These are phyloP conservation scores for Eutrema yunnanense DNA, from an alignment of 345 rosid genomes.

Conservation along the genomic window DNA sequence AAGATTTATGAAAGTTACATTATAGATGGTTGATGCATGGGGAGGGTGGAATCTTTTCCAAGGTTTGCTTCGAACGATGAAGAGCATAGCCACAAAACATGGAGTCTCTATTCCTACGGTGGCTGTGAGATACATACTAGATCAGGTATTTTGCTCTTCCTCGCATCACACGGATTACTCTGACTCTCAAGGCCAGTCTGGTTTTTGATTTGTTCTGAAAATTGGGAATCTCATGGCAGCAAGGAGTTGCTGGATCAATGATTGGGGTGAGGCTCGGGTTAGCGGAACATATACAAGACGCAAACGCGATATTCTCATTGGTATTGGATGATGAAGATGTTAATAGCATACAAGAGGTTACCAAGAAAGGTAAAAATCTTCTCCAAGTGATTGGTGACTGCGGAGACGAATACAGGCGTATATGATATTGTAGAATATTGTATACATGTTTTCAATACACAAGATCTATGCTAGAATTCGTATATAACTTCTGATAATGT, in stretches of 20 bases:
- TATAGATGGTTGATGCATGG: slow-evolving; percentile 96
- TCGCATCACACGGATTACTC: background rate
- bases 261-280: slow-evolving; percentile 86
- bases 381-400: too few relatives aligned
- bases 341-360: too few relatives aligned
- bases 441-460: slow-evolving; percentile 3
- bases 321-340: slow-evolving; percentile 75
- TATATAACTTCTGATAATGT: background rate
- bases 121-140: slow-evolving; percentile 77
- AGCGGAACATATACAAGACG: slow-evolving; percentile 66
- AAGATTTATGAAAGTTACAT: background rate
- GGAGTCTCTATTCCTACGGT: slow-evolving; percentile 84
- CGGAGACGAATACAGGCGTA: too few relatives aligned
- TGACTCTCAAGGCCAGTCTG: background rate
- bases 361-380: too few relatives aligned
- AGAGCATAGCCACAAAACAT: slow-evolving; percentile 63
- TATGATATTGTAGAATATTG: too few relatives aligned
- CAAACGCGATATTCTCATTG: slow-evolving; percentile 65
- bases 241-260: slow-evolving; percentile 91
- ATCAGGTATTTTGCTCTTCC: slow-evolving; percentile 48
- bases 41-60: slow-evolving; percentile 96
- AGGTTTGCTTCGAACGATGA: slow-evolving; percentile 62
- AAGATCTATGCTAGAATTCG: background rate
- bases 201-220: background rate
- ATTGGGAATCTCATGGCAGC: slow-evolving; percentile 38